Conservation (phyloP, 2,329 filamentous ascomycete species). For the Bipolaris zeicola region DNA sequence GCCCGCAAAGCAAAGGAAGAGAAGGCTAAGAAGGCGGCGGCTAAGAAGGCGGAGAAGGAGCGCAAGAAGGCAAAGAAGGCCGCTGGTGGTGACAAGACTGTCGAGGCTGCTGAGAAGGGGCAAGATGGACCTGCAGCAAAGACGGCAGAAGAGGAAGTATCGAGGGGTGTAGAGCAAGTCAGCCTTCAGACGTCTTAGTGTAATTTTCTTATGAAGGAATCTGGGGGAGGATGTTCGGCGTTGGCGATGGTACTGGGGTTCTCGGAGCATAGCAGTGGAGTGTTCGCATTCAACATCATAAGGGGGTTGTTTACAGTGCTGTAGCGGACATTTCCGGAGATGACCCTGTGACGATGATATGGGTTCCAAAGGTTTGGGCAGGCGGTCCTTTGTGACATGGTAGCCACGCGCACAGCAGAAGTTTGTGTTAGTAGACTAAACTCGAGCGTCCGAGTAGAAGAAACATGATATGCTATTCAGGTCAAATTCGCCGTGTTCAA, state of each 20-base stretch:
- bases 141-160: constrained; percentile 53
- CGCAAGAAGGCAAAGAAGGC: constrained; percentile 63
- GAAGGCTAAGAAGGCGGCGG: constrained; percentile 63
- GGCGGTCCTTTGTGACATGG: neutral
- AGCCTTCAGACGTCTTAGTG: constrained; percentile 50
- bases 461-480: neutral
- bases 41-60: constrained; percentile 68
- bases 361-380: neutral
- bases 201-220: neutral
- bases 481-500: neutral
- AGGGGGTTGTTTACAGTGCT: neutral
- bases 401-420: constrained; percentile 9
- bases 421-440: constrained; percentile 1
- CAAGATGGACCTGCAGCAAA: constrained; percentile 54
- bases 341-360: neutral
- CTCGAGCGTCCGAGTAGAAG: neutral
- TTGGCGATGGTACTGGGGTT: constrained; percentile 1
- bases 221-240: neutral
- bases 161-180: constrained; percentile 53
- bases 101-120: constrained; percentile 78
- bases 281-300: constrained; percentile 5
- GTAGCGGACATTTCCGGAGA: neutral
- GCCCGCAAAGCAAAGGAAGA: constrained; percentile 72
- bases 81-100: constrained; percentile 72
- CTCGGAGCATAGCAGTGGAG: constrained; percentile 3